Percentiles rank a stretch among this genome's conserved stretches.
These are phyloP conservation scores for Testicularia cyperi DNA, from an alignment of 1,284 basidiomycete genomes.

Conservation along the genomic window DNA sequence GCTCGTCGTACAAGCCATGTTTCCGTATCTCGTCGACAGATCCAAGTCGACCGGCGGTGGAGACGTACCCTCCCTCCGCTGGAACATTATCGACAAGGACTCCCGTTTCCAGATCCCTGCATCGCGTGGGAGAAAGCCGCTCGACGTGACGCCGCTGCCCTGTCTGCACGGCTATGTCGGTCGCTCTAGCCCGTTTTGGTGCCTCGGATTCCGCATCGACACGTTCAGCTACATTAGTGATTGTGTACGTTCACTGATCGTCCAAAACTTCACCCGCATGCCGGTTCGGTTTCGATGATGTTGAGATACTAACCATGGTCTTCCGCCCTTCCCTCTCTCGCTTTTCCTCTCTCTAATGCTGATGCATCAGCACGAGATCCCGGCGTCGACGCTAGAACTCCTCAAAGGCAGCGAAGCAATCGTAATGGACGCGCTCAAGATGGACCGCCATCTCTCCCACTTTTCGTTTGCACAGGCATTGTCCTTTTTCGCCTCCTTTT, in stretches of 20 bases:
- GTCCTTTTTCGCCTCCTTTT: slow-evolving; percentile 18
- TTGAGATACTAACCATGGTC: too few relatives aligned
- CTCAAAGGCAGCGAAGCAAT: slow-evolving; percentile 41
- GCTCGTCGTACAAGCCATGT: slow-evolving; percentile 41
- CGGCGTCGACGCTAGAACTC: slow-evolving; percentile 19
- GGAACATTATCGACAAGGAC: slow-evolving; percentile 50
- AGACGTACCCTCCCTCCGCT: slow-evolving; percentile 50
- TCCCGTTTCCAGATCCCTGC: slow-evolving; percentile 20
- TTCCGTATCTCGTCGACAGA: slow-evolving; percentile 53
- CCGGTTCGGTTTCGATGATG: too few relatives aligned
- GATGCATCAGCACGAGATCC: slow-evolving; percentile 39
- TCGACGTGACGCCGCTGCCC: slow-evolving; percentile 40
- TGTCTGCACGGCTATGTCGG: slow-evolving; percentile 49
- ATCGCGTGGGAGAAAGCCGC: slow-evolving; percentile 8
- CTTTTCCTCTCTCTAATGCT: neutral
- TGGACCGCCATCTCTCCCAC: slow-evolving; percentile 48
- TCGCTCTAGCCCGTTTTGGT: slow-evolving; percentile 36
- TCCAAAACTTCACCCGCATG: too few relatives aligned
- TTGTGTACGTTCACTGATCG: slow-evolving; percentile 16
- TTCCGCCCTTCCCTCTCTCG: neutral
- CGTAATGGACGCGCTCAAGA: slow-evolving; percentile 54
- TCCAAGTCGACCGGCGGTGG: slow-evolving; percentile 52
- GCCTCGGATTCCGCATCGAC: slow-evolving; percentile 53
- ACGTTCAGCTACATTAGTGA: slow-evolving; percentile 55
- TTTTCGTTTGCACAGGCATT: slow-evolving; percentile 54